A percentile compares a stretch with the other conserved stretches of the same genome.
Conservation (phyloP, 2,329 filamentous ascomycete genomes). For the Albifimbria verrucaria region DNA sequence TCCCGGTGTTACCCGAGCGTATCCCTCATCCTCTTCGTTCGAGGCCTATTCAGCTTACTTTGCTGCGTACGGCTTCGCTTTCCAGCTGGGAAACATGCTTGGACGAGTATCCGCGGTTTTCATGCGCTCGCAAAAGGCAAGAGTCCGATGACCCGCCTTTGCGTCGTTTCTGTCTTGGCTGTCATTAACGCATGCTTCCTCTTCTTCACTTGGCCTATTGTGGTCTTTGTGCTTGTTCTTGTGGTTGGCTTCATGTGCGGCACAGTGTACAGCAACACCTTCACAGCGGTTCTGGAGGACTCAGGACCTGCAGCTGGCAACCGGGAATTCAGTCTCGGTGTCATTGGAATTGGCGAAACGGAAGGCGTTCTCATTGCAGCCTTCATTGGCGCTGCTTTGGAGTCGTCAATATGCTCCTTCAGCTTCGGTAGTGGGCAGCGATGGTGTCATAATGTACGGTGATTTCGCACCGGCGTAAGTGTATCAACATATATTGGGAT, state of each 20-base stretch:
- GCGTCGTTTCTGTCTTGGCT: conserved; percentile 6
- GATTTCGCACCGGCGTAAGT: not conserved
- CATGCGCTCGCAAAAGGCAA: conserved; percentile 10
- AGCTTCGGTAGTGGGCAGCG: conserved; percentile 10
- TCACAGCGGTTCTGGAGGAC: conserved; percentile 16
- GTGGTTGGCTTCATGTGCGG: conserved; percentile 23
- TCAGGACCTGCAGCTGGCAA: conserved; percentile 12
- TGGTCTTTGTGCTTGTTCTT: conserved; percentile 22
- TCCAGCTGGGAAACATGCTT: conserved; percentile 25
- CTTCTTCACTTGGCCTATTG: conserved; percentile 14
- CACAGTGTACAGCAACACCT: conserved; percentile 23
- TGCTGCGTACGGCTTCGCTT: conserved; percentile 22
- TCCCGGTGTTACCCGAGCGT: conserved; percentile 24
- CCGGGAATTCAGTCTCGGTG: conserved; percentile 25
- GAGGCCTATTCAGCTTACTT: conserved; percentile 23
- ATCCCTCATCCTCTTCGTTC: conserved; percentile 18
- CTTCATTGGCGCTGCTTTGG: conserved; percentile 19
- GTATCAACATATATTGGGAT: not conserved
- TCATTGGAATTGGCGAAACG: conserved; percentile 24
- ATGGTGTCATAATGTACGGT: conserved; percentile 21
- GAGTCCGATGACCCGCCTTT: conserved; percentile 8
- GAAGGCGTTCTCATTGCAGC: conserved; percentile 22
- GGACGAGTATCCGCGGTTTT: conserved; percentile 18
- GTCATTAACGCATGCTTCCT: conserved; percentile 19
- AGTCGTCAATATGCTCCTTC: conserved; percentile 17